Base-by-base conservation (phyloP, 2,329 filamentous ascomycete genomes). In the Nigrospora oryzae region DNA sequence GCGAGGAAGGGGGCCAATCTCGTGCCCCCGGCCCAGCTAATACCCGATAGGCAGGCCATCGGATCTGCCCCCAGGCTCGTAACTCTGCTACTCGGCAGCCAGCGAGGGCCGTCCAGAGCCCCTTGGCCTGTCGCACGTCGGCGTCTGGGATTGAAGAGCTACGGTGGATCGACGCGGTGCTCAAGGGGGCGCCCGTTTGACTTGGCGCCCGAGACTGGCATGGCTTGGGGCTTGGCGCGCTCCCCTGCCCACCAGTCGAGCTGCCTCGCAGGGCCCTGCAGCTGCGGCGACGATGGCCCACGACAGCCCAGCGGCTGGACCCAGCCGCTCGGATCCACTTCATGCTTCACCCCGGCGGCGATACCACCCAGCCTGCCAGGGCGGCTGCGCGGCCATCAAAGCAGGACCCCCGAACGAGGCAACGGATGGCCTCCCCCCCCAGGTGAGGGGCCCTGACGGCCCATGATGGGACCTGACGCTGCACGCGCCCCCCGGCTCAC, bases 121-220 rank as follows among this genome's bases (percentile, higher is more conserved):
- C 30, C 34, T 41, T 16, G 39, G 31, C 7, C 6, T 41, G 39
- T 41, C 39, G 39, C 39, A 41, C 39, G 23, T 41, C 31, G 32
- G 39, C 39, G 17, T 40, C 39, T 40, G 39, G 30, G 39, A 19
- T 32, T 23, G 34, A 40, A 40, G 30, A 40, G 34, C 30, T 44
- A 19, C 42, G 34, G 50, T 47, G 49, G 51, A 55, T 51, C 53
- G 47, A 47, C 44, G 46, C 49, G 50, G 48, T 46, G 41, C 34
- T 40, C 46, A 40, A 46, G 46, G 51, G 47, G 53, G 34, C n/a
- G 38, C 39, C 33, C 14, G 46, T 48, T 57, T 57, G 53, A 57
- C 55, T 57, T 57, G 55, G 55, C 55, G 52, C 45, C 45, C 48
- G 38, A 45, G 8, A 36, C 41, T 43, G 48, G 40, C 47, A 48